These are phyloP conservation scores for Backusella tarrabulga DNA, from an alignment of 192 early-diverging fungal species.

Conservation along the genomic window DNA sequence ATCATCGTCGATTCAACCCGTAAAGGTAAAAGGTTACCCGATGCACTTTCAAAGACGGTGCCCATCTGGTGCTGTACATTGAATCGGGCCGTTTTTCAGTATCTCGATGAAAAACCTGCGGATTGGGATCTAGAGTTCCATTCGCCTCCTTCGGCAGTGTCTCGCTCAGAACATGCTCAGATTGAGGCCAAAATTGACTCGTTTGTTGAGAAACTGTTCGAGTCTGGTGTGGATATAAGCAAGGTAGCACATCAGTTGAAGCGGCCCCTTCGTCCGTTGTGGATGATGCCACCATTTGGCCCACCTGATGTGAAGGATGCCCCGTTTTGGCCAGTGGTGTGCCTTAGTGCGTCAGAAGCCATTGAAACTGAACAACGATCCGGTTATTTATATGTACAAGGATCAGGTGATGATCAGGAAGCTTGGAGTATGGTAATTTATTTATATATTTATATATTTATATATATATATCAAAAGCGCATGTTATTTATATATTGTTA, in stretches of 20 bases:
- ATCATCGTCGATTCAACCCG: constrained; percentile 90
- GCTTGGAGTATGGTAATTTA: constrained; percentile 63
- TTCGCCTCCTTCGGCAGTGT: constrained; percentile 60
- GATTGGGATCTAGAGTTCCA: constrained; percentile 63
- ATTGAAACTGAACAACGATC: constrained; percentile 27
- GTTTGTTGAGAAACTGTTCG: constrained; percentile 60
- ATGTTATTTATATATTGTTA: constrained; percentile 3
- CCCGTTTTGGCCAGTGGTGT: constrained; percentile 73
- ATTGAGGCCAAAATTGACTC: constrained; percentile 54
- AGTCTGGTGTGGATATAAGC: constrained; percentile 42
- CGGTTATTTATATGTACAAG: constrained; percentile 83
- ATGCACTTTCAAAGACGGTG: constrained; percentile 81
- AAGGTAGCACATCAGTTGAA: constrained; percentile 27
- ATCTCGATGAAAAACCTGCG: neutral
- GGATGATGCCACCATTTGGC: constrained; percentile 66
- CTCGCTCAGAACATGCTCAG: constrained; percentile 69
- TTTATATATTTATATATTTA: neutral
- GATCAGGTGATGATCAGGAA: constrained; percentile 89
- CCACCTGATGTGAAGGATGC: constrained; percentile 48
- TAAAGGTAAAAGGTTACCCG: constrained; percentile 81
- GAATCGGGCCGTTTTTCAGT: constrained; percentile 52
- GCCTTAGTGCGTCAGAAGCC: constrained; percentile 71
- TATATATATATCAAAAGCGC: neutral
- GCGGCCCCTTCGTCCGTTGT: constrained; percentile 81
- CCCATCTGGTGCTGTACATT: constrained; percentile 88